Evolutionary conservation across 805 yeast genomes (phyloP).

Genomic region (Kodamaea jinghongensis): DNA sequence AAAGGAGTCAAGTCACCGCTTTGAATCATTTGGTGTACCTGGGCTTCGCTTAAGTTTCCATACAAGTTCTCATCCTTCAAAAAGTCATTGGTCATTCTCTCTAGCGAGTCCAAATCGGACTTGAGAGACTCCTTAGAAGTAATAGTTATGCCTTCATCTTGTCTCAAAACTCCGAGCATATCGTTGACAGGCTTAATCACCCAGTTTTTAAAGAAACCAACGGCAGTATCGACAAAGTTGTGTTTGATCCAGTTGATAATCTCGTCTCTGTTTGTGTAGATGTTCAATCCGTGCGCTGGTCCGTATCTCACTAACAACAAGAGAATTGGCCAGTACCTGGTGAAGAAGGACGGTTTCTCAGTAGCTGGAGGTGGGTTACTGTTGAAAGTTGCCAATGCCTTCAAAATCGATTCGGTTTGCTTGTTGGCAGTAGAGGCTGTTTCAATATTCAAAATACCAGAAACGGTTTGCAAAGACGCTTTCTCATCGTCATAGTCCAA

Average conservation of each 20-base stretch:
- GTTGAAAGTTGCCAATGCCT: constrained; percentile 2
- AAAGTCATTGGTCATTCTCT: constrained; percentile 84
- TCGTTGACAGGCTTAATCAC: constrained; percentile 69
- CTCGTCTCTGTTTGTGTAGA: constrained; percentile 51
- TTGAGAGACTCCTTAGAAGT: constrained; percentile 75
- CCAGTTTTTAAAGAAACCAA: constrained; percentile 80
- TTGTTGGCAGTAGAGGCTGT: neutral
- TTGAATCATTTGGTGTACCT: constrained; percentile 49
- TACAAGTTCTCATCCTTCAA: constrained; percentile 32
- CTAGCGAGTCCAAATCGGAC: constrained; percentile 76
- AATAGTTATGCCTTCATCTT: constrained; percentile 77
- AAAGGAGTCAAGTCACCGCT: constrained; percentile 79
- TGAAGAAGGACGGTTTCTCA: constrained; percentile 37
- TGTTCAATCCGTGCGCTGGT: constrained; percentile 44
- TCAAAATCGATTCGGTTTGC: constrained; percentile 3
- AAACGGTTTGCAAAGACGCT: constrained; percentile 9
- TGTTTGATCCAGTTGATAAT: constrained; percentile 55
- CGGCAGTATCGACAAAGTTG: constrained; percentile 60
- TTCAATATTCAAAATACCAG: constrained; percentile 1
- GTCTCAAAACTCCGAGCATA: constrained; percentile 76
- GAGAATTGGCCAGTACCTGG: constrained; percentile 68
- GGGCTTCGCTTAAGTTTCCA: constrained; percentile 13
- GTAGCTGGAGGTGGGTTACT: constrained; percentile 2
- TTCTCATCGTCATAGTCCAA: constrained; percentile 7
- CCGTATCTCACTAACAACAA: constrained; percentile 46